Conservation (phyloP, 495 filamentous ascomycete species). For the Neurospora sp. region DNA sequence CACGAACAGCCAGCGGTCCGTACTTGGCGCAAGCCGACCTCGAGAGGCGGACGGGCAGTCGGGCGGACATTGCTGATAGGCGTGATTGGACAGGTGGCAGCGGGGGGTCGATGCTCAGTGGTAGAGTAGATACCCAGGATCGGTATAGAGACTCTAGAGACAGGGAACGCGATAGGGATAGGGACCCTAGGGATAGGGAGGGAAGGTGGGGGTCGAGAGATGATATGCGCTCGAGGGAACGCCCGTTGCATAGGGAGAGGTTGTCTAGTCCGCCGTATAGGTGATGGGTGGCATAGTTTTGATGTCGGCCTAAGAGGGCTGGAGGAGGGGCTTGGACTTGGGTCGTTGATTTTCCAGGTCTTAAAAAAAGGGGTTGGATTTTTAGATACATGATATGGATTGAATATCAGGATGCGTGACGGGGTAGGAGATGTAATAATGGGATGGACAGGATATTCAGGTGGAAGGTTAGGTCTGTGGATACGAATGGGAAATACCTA, state of each 20-base stretch:
- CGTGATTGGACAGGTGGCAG: background rate
- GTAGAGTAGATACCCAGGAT: background rate
- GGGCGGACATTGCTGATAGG: slow-evolving; percentile 19
- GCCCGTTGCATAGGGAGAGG: background rate
- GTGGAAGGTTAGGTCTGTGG: background rate
- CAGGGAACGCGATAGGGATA: slow-evolving; percentile 1
- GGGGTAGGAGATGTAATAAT: background rate
- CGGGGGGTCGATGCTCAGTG: background rate
- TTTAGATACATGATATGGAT: background rate
- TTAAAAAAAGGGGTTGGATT: background rate
- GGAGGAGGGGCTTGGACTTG: background rate
- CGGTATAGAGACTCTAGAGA: slow-evolving; percentile 1
- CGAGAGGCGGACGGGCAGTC: slow-evolving; percentile 23
- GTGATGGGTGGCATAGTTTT: background rate
- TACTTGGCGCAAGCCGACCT: slow-evolving; percentile 8
- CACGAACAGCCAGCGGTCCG: background rate
- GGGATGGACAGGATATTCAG: background rate
- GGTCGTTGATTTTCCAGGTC: background rate
- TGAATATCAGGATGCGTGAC: background rate
- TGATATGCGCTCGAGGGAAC: background rate
- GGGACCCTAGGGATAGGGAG: background rate
- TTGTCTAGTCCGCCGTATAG: background rate
- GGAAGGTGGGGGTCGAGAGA: background rate
- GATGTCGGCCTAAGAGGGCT: background rate
- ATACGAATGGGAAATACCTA: background rate